Conservation (phyloP, 2,329 filamentous ascomycete genomes). For the Volutella citrinella region DNA sequence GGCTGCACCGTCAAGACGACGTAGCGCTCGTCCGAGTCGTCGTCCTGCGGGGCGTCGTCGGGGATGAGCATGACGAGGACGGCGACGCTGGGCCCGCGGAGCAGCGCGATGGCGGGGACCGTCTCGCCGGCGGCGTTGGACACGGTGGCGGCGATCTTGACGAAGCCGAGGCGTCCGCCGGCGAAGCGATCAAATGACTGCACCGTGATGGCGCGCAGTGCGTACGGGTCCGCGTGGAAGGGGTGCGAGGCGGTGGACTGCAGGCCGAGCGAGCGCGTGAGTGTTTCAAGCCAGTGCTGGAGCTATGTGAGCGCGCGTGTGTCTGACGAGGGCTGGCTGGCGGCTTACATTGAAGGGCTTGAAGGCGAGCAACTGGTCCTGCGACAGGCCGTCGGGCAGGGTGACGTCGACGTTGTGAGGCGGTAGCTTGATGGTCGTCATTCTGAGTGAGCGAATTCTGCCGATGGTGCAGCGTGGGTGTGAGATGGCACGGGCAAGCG, state of each 20-base stretch:
- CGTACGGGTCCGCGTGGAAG: conserved; percentile 53
- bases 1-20: conserved; percentile 60
- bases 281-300: conserved; percentile 48
- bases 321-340: neutral
- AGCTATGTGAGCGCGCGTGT: neutral
- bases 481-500: no score
- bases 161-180: conserved; percentile 47
- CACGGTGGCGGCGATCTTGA: conserved; percentile 51
- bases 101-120: conserved; percentile 53
- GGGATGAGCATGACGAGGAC: conserved; percentile 57
- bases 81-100: conserved; percentile 59
- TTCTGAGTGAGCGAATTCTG: no score
- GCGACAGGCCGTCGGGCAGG: conserved; percentile 41
- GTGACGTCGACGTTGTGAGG: conserved; percentile 37
- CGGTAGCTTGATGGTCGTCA: conserved; percentile 20
- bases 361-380: conserved; percentile 44
- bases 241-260: conserved; percentile 44
- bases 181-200: conserved; percentile 55
- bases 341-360: conserved; percentile 46
- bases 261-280: conserved; percentile 44
- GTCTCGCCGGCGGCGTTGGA: conserved; percentile 45
- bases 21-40: conserved; percentile 50
- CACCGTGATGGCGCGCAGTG: conserved; percentile 46
- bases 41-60: conserved; percentile 39
- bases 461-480: no score